Conservation (phyloP, 1,284 basidiomycete genomes). For the Sanguinoderma infundibulare region DNA sequence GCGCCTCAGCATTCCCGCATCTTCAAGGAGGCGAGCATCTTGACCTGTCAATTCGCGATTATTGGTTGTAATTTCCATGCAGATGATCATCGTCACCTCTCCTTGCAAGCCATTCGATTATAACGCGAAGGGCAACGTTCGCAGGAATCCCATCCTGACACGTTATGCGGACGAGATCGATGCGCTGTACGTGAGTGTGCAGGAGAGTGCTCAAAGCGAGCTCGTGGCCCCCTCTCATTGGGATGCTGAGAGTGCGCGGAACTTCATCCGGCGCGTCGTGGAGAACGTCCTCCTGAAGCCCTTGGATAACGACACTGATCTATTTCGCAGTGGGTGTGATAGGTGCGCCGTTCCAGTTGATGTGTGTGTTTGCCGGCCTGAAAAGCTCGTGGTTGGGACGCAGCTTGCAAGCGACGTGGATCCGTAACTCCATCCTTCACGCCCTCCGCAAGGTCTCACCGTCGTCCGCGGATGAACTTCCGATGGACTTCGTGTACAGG, state of each 20-base stretch:
- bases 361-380: neutral
- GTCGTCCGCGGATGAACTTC: constrained; percentile 17
- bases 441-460: constrained; percentile 26
- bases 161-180: constrained; percentile 36
- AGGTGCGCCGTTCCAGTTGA: constrained; percentile 35
- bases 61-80: neutral
- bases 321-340: constrained; percentile 48
- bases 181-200: constrained; percentile 28
- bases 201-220: constrained; percentile 26
- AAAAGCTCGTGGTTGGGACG: neutral
- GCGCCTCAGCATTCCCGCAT: constrained; percentile 41
- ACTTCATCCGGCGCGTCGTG: constrained; percentile 37
- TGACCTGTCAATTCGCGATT: neutral
- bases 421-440: constrained; percentile 37
- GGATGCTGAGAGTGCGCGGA: constrained; percentile 23
- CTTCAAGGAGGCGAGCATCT: constrained; percentile 38
- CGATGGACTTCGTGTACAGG: constrained; percentile 40
- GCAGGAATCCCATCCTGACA: constrained; percentile 28
- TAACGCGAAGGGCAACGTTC: constrained; percentile 35
- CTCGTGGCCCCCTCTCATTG: constrained; percentile 34
- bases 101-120: constrained; percentile 36
- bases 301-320: constrained; percentile 40
- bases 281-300: constrained; percentile 28
- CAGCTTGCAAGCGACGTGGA: constrained; percentile 40
- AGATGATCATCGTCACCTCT: constrained; percentile 38